Conservation (phyloP, 345 rosid species). For the Ceriops tagal region DNA sequence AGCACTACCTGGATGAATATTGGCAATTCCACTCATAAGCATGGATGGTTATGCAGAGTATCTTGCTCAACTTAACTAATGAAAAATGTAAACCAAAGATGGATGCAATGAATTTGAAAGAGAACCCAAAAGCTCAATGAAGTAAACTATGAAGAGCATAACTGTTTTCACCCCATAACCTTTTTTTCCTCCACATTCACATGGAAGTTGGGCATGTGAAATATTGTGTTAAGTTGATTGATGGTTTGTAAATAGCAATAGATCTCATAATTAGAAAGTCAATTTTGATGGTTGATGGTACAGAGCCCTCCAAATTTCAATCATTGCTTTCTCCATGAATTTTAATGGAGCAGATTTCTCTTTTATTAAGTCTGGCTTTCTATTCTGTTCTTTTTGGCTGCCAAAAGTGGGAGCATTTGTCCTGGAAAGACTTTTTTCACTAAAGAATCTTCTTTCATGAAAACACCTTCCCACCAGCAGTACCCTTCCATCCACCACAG, state of each 20-base stretch:
- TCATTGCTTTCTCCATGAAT: not conserved
- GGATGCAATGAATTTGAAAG: not conserved
- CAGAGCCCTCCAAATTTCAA: not conserved
- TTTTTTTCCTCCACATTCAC: not conserved
- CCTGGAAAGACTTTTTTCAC: not conserved
- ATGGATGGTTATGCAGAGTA: not conserved
- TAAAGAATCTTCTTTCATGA: not conserved
- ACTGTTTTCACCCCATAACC: no score
- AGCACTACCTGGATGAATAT: conserved; percentile 51
- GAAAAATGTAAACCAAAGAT: not conserved
- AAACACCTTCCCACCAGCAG: no score
- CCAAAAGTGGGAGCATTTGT: not conserved
- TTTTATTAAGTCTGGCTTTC: not conserved
- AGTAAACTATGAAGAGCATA: not conserved
- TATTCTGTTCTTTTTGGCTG: not conserved
- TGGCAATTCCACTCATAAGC: not conserved
- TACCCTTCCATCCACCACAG: no score
- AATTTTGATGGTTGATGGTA: not conserved
- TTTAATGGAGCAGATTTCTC: not conserved
- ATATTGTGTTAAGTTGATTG: no score
- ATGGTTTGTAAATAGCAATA: no score
- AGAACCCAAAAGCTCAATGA: not conserved
- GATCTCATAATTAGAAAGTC: no score
- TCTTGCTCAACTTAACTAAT: not conserved
- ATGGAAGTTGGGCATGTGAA: no score